A percentile compares a stretch with the other conserved stretches of the same genome.
Conservation (phyloP, 495 filamentous ascomycete species). For the Pyronema omphalodes region DNA sequence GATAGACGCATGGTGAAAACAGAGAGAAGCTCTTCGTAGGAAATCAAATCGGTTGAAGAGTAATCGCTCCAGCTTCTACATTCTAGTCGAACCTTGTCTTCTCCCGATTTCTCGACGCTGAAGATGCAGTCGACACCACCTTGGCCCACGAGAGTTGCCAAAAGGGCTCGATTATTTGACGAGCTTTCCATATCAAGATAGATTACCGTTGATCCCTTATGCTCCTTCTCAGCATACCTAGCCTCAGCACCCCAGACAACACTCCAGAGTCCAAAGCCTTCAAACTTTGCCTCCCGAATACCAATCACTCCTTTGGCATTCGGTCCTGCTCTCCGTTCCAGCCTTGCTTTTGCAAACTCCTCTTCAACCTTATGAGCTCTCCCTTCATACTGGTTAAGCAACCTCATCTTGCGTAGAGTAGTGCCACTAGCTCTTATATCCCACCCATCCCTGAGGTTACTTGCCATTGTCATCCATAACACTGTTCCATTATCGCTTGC, state of each 20-base stretch:
- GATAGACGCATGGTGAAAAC: constrained; percentile 20
- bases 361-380: constrained; percentile 61
- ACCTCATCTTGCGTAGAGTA: constrained; percentile 40
- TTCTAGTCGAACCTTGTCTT: constrained; percentile 18
- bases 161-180: constrained; percentile 4
- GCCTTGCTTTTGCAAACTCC: constrained; percentile 67
- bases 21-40: constrained; percentile 12
- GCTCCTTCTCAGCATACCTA: constrained; percentile 8
- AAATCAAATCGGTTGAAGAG: constrained; percentile 21
- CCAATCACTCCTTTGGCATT: constrained; percentile 29
- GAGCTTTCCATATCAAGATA: constrained; percentile 16
- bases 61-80: constrained; percentile 24
- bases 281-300: constrained; percentile 15
- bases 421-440: constrained; percentile 34
- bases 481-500: constrained; percentile 55
- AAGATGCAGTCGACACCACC: constrained; percentile 49
- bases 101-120: constrained; percentile 27
- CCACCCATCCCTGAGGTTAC: constrained; percentile 36
- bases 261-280: constrained; percentile 19
- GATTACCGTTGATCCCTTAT: constrained; percentile 14
- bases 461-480: constrained; percentile 49
- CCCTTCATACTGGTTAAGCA: constrained; percentile 61
- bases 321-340: constrained; percentile 62
- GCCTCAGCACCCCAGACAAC: constrained; percentile 20
- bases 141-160: constrained; percentile 38